Evolutionary conservation across 2,329 filamentous ascomycete species (phyloP), one percentile per base, ranked within the genome.

Genomic region (Xylariomycetidae sp.): DNA sequence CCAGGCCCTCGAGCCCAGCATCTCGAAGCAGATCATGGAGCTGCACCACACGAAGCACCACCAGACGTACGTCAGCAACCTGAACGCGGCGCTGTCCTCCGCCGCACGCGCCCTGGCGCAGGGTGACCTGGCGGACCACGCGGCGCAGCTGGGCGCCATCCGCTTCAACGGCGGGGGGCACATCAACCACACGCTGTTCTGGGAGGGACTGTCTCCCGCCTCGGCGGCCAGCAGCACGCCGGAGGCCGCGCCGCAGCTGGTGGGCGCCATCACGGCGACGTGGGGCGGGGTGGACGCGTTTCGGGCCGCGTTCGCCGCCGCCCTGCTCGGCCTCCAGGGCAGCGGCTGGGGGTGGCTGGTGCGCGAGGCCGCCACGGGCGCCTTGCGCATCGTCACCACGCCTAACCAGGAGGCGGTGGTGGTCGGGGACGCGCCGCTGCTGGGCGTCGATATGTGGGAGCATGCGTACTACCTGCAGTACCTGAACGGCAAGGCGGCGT

Each of bases 141-240:
- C 74, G 4, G 63, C 69, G 4, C 79, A 86, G 47, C 74, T 87
- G 35, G 64, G 73, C 13, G 74, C 74, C 41, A 79, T 94, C 65
- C 84, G 82, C 52, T 95, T 94, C 73, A 86, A 94, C 58, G 88
- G 83, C 30, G 89, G 89, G 26, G 89, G 89, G 6, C 88, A 95
- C 68, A 82, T 93, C 63, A 95, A 95, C 67, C 89, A 95, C 69
- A 80, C 78, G 0, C 76, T 95, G 22, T 95, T 95, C 71, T 95
- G 88, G 88, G 79, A 85, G 63, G 89, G 87, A 59, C 72, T 93
- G 13, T 62, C 75, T 0, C 83, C 84, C 0, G 61, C 76, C 0
- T 67, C 63, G 13, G 77, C 72, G 3, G 44, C 68, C 0, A 74
- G 79, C 6, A 71, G 83, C 2, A 65, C 74, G 29, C 58, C 72